These are phyloP conservation scores for Aspergillus quadricinctus DNA, from an alignment of 2,329 filamentous ascomycete genomes.

Conservation along the genomic window DNA sequence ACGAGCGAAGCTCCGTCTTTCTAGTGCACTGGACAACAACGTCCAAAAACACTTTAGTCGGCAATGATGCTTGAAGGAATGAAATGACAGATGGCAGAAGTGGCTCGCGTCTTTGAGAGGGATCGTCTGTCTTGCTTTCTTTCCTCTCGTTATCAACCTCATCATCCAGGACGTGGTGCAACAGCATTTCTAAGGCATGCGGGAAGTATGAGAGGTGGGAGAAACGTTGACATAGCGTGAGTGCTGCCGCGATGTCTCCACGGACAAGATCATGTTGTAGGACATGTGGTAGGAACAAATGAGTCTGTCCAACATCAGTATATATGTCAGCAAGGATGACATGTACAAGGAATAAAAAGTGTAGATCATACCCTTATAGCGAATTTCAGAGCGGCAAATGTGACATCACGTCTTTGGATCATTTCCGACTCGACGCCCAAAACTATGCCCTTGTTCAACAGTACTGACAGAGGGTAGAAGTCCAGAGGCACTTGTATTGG, in stretches of 20 bases:
- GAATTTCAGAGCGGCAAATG: slow-evolving; percentile 85
- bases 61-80: slow-evolving; percentile 67
- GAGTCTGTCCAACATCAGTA: slow-evolving; percentile 58
- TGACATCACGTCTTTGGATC: slow-evolving; percentile 86
- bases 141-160: slow-evolving; percentile 67
- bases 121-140: slow-evolving; percentile 24
- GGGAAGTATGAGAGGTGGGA: slow-evolving; percentile 85
- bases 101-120: slow-evolving; percentile 24
- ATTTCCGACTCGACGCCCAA: slow-evolving; percentile 89
- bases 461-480: slow-evolving; percentile 86
- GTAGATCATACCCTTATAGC: slow-evolving; percentile 68
- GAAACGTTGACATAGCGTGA: slow-evolving; percentile 79
- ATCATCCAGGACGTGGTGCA: slow-evolving; percentile 91
- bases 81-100: slow-evolving; percentile 51
- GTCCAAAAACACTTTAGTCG: slow-evolving; percentile 71
- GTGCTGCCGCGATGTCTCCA: slow-evolving; percentile 73
- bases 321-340: neutral
- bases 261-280: slow-evolving; percentile 73
- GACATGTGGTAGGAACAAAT: slow-evolving; percentile 86
- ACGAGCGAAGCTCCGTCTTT: slow-evolving; percentile 92
- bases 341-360: neutral
- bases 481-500: slow-evolving; percentile 79
- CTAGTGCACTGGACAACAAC: slow-evolving; percentile 95
- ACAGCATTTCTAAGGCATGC: slow-evolving; percentile 83
- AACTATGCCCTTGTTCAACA: slow-evolving; percentile 85